Percentiles rank a stretch among this genome's conserved stretches.
Conservation (phyloP, 2,329 filamentous ascomycete species). For the Xylariaceae sp. region DNA sequence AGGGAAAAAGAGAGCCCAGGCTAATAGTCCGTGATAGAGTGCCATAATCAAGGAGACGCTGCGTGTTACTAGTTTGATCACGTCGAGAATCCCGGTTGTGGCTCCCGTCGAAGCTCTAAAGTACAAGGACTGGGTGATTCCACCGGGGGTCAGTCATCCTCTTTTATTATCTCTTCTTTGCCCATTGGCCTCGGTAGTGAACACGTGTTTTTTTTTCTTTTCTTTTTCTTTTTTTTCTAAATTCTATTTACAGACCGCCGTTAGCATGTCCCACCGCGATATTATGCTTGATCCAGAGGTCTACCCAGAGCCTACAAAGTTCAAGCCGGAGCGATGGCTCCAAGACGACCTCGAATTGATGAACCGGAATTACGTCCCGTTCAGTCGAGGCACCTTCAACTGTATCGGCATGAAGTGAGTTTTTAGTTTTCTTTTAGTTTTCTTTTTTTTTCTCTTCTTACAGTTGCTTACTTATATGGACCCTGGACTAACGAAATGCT, state of each 20-base stretch:
- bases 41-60: constrained; percentile 18
- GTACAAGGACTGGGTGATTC: constrained; percentile 18
- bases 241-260: background rate
- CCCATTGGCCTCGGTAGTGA: too few species aligned
- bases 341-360: constrained; percentile 11
- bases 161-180: background rate
- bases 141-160: constrained; percentile 15
- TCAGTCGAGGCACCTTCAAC: constrained; percentile 16
- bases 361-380: constrained; percentile 19
- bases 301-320: constrained; percentile 23
- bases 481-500: background rate
- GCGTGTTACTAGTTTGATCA: constrained; percentile 10
- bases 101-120: constrained; percentile 12
- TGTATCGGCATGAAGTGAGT: constrained; percentile 18
- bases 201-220: too few species aligned
- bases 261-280: constrained; percentile 22
- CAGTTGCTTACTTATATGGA: too few species aligned
- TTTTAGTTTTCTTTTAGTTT: background rate
- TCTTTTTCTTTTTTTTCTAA: too few species aligned
- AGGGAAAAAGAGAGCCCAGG: background rate
- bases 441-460: background rate
- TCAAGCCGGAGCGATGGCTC: constrained; percentile 22
- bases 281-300: constrained; percentile 22
- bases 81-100: constrained; percentile 8
- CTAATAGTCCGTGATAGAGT: background rate